These are phyloP conservation scores for Primulina eburnea DNA, from an alignment of 257 asterid genomes.

Conservation along the genomic window DNA sequence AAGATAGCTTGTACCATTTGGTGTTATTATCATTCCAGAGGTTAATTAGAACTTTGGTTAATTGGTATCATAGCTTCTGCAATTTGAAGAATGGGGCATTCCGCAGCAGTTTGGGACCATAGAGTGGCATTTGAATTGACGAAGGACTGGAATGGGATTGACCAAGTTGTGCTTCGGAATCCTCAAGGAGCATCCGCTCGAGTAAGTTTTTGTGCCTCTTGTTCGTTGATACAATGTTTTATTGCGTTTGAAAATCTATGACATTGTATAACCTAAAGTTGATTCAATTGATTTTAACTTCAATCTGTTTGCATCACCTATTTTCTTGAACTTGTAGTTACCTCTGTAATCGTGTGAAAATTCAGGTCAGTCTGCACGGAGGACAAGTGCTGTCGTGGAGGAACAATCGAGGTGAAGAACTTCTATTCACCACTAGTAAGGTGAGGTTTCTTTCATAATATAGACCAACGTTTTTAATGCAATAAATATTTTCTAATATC, in stretches of 20 bases:
- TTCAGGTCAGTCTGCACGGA: slow-evolving; percentile 84
- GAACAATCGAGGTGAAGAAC: slow-evolving; percentile 87
- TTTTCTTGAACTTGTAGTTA: slow-evolving; percentile 16
- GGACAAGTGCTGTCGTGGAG: slow-evolving; percentile 95
- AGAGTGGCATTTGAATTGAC: slow-evolving; percentile 59
- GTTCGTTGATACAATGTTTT: slow-evolving; percentile 13
- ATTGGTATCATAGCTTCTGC: slow-evolving; percentile 8
- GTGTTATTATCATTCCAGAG: slow-evolving; percentile 17
- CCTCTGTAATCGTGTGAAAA: slow-evolving; percentile 11
- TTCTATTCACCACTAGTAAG: slow-evolving; percentile 85
- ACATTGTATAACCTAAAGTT: slow-evolving; percentile 13
- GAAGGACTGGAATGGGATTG: slow-evolving; percentile 87
- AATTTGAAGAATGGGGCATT: slow-evolving; percentile 68
- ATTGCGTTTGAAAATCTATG: neutral
- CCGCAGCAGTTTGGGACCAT: slow-evolving; percentile 76
- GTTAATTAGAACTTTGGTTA: slow-evolving; percentile 23
- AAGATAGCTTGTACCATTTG: slow-evolving; percentile 29
- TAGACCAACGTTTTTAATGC: neutral
- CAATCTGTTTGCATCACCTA: slow-evolving; percentile 20
- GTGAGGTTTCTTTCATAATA: slow-evolving; percentile 37
- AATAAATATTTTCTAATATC: neutral
- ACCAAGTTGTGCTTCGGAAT: slow-evolving; percentile 75
- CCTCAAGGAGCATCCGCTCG: slow-evolving; percentile 80
- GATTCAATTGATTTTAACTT: slow-evolving; percentile 13
- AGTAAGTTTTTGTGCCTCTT: slow-evolving; percentile 46